Evolutionary conservation across 129 eudicot species (phyloP), one percentile per base, ranked within the genome.

Genomic region (Flaveria sonorensis): DNA sequence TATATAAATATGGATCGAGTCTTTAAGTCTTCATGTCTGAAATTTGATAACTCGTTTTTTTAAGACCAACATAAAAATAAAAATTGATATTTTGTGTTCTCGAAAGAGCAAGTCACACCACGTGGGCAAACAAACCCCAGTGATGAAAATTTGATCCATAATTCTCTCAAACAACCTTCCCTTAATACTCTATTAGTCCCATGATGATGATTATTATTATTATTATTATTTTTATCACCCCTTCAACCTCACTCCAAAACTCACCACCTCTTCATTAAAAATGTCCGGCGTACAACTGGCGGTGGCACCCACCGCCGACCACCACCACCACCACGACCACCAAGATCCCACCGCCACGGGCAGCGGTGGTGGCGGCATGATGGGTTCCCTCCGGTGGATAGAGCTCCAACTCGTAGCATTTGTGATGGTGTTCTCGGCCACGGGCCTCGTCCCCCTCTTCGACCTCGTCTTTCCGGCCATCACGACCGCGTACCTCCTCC

Each of bases 401-500:
- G 94, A 91, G 70, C 84, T 89, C 47, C 98, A 93, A 51, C 59
- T 93, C 26, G 97, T 93, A 32, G 97, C 92, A 16, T 93, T 93
- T 85, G 88, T 93, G 7, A 90, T 89, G 97, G 97, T 93, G 2
- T 87, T 93, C 79, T 93, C 97, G 0, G 97, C 82, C 24, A 90
- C 88, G n/a, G 98, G 97, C 11, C 88, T 93, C 0, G 96, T 93
- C 75, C 97, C 98, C 3, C 88, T 93, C 32, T 70, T 87, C 16
- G 97, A 90, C 81, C 87, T 93, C 39, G 46, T 87, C 4, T 93
- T 85, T 73, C 97, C 98, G 0, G 97, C 96, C 9, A 76, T 90
- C 21, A 83, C 92, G 30, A 75, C 98, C 0, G 88, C 85, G 3
- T 93, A 93, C 70, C 65, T 93, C 74, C 67, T 93, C 28, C 72